Base-by-base conservation (phyloP, 306 rosid genomes). In the Sindora glabra region DNA sequence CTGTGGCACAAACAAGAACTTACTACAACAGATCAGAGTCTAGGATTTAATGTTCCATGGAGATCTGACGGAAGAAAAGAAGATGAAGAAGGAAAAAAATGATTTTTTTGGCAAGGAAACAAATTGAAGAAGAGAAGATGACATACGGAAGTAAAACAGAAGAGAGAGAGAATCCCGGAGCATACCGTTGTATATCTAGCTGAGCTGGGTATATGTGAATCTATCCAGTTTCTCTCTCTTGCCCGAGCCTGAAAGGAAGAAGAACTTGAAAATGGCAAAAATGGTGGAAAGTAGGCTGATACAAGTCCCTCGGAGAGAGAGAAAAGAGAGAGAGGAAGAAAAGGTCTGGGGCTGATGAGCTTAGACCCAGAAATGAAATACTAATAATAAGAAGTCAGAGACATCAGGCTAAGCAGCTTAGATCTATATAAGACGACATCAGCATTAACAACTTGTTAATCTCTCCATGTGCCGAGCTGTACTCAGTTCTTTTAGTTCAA, bases 381-480 rank as follows among this genome's bases (percentile, higher is more conserved):
- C n/a, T n/a, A n/a, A n/a, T n/a, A n/a, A n/a, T n/a, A n/a, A n/a
- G n/a, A 16, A 55, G 57, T 49, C 14, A 65, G 80, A 59, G 68
- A 41, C 56, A 69, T 36, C 52, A 49, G 58, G 56, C 42, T 26
- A 8, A 52, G 26, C 27, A 15, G 73, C 5, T 26, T 8, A 47
- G n/a, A 17, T 44, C 61, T 66, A 16, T 75, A 76, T 73, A 76
- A n/a, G n/a, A n/a, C n/a, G n/a, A n/a, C n/a, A n/a, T n/a, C n/a
- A n/a, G n/a, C n/a, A n/a, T n/a, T 34, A 62, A 57, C 76, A 42
- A 49, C 39, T 49, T 26, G 27, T n/a, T n/a, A n/a, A n/a, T n/a
- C 32, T 23, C 58, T 69, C 71, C 69, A 42, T 27, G 18, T 51
- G 66, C 82, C 24, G 48, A 37, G 70, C 48, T 48, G 45, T 62